Evolutionary conservation across 148 eudicot species (phyloP).

Genomic region (Nepenthes mirabilis): DNA sequence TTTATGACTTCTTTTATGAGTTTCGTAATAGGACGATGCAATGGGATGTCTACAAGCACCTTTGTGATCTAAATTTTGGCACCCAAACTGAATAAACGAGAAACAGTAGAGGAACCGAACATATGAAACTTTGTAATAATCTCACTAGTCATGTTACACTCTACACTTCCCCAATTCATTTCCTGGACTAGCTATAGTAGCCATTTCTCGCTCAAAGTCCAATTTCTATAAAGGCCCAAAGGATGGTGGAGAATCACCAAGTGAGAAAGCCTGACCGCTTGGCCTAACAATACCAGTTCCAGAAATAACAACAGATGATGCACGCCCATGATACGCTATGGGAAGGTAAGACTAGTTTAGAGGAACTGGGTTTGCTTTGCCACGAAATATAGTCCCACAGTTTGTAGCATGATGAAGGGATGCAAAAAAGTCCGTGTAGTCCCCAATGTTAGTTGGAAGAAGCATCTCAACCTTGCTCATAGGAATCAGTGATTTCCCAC

Average conservation of each 20-base stretch:
- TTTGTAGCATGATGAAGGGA: slow-evolving; percentile 83
- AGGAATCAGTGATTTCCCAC: too few relatives aligned
- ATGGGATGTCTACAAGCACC: too few relatives aligned
- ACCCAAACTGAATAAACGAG: too few relatives aligned
- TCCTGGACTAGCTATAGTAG: slow-evolving; percentile 96
- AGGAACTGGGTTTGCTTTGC: slow-evolving; percentile 62
- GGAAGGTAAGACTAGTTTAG: slow-evolving; percentile 86
- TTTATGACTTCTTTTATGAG: too few relatives aligned
- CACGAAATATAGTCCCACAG: slow-evolving; percentile 80
- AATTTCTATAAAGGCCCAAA: slow-evolving; percentile 84
- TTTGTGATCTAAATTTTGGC: too few relatives aligned
- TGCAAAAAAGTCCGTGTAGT: slow-evolving; percentile 88
- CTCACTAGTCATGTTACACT: too few relatives aligned
- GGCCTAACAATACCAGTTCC: slow-evolving; percentile 89
- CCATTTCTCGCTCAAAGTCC: slow-evolving; percentile 99
- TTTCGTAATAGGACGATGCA: too few relatives aligned
- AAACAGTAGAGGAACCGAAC: too few relatives aligned
- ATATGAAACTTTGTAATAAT: too few relatives aligned
- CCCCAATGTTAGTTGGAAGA: slow-evolving; percentile 76
- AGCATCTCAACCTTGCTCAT: slow-evolving; percentile 77
- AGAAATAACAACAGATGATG: slow-evolving; percentile 83
- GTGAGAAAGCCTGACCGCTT: too few relatives aligned
- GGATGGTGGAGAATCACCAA: slow-evolving; percentile 59
- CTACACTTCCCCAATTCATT: slow-evolving; percentile 76
- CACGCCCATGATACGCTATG: slow-evolving; percentile 97